Conservation (phyloP, 306 rosid species). For the Lagenaria siceraria region DNA sequence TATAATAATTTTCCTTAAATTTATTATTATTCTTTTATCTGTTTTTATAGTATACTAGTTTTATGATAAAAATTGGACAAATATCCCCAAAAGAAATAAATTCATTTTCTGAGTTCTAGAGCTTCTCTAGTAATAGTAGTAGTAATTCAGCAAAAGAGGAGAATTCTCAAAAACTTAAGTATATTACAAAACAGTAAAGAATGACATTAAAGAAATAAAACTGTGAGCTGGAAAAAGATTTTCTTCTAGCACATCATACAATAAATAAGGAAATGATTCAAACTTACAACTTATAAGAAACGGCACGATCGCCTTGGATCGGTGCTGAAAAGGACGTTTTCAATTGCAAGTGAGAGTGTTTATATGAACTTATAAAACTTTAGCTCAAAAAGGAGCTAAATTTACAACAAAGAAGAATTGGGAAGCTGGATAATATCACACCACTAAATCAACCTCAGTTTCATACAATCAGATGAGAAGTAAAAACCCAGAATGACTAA, state of each 20-base stretch:
- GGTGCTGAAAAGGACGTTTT: neutral
- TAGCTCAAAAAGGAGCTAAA: neutral
- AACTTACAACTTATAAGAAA: neutral
- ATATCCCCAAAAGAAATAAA: neutral
- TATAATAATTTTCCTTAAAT: too few relatives aligned
- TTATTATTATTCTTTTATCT: too few relatives aligned
- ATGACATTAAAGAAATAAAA: too few relatives aligned
- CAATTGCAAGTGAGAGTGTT: neutral
- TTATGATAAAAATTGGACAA: neutral
- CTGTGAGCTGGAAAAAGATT: too few relatives aligned
- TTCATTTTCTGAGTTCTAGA: neutral
- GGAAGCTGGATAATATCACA: conserved; percentile 25
- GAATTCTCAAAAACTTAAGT: too few relatives aligned
- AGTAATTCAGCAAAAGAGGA: too few relatives aligned
- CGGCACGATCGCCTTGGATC: neutral
- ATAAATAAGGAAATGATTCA: neutral
- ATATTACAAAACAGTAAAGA: too few relatives aligned
- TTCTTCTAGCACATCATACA: neutral
- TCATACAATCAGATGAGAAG: conserved; percentile 27
- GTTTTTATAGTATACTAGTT: too few relatives aligned
- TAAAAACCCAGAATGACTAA: conserved; percentile 15
- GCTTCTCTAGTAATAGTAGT: neutral
- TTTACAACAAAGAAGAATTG: conserved; percentile 3
- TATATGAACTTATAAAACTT: neutral
- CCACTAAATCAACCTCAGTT: conserved; percentile 29